Conservation (phyloP, 1,284 basidiomycete species). For the Marasmius fiardii region DNA sequence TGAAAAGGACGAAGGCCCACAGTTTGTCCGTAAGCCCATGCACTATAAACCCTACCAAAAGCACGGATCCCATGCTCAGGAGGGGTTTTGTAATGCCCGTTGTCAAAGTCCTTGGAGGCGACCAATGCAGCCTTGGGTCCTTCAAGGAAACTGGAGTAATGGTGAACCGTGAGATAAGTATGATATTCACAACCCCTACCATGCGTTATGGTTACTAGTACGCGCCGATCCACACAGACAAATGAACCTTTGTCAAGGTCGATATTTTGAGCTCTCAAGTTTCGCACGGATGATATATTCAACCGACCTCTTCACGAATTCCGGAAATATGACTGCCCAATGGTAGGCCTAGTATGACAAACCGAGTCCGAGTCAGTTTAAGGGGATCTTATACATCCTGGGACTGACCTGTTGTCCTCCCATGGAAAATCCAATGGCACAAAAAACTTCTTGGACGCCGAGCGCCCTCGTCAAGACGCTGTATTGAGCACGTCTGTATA, state of each 20-base stretch:
- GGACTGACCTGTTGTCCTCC: slow-evolving; percentile 50
- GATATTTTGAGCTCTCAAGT: not conserved
- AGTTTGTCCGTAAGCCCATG: slow-evolving; percentile 59
- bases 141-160: slow-evolving; percentile 47
- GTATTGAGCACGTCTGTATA: slow-evolving; percentile 51
- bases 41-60: slow-evolving; percentile 54
- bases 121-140: slow-evolving; percentile 54
- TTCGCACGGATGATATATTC: not conserved
- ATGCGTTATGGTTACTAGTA: slow-evolving; percentile 59
- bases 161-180: not conserved
- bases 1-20: slow-evolving; percentile 27
- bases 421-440: slow-evolving; percentile 61
- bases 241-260: not conserved
- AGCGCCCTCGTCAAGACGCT: slow-evolving; percentile 48
- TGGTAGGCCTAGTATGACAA: slow-evolving; percentile 45
- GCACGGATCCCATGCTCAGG: slow-evolving; percentile 51
- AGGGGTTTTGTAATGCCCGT: slow-evolving; percentile 47
- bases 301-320: slow-evolving; percentile 47
- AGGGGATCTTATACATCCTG: slow-evolving; percentile 10
- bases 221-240: slow-evolving; percentile 55
- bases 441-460: slow-evolving; percentile 44
- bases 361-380: slow-evolving; percentile 4
- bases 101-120: slow-evolving; percentile 55
- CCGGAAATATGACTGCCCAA: slow-evolving; percentile 59
- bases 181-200: slow-evolving; percentile 29